Evolutionary conservation across 306 rosid species (phyloP).

Genomic region (Amphicarpaea edgeworthii): DNA sequence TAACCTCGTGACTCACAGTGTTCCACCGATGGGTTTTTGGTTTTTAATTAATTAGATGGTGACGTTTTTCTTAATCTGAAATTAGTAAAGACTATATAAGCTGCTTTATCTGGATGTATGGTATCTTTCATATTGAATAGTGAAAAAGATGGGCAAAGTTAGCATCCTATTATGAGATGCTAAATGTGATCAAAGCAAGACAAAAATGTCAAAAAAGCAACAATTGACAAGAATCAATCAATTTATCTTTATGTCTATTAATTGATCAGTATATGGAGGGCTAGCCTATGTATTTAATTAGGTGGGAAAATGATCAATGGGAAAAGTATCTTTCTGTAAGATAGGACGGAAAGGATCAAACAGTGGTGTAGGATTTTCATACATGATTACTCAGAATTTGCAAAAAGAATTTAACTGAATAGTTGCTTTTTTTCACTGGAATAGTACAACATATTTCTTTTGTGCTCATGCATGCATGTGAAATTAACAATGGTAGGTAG

Average conservation of each 20-base stretch:
- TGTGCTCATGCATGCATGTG: conserved; percentile 43
- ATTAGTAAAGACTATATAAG: conserved; percentile 23
- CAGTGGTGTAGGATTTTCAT: conserved; percentile 8
- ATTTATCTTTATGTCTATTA: conserved; percentile 35
- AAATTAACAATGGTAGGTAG: conserved; percentile 51
- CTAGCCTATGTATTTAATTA: conserved; percentile 26
- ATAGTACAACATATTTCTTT: conserved; percentile 28
- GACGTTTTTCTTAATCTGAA: conserved; percentile 29
- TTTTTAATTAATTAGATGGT: conserved; percentile 22
- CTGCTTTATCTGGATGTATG: conserved; percentile 13
- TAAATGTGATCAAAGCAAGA: conserved; percentile 43
- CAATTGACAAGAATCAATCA: not conserved
- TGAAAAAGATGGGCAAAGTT: conserved; percentile 32
- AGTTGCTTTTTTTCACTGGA: conserved; percentile 46
- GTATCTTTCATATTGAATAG: conserved; percentile 35
- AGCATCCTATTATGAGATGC: not conserved
- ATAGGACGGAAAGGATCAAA: conserved; percentile 43
- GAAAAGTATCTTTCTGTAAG: conserved; percentile 38
- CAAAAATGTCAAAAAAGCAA: conserved; percentile 44
- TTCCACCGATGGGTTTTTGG: conserved; percentile 33
- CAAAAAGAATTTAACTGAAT: conserved; percentile 1
- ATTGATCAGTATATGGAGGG: conserved; percentile 30
- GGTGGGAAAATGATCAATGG: conserved; percentile 34
- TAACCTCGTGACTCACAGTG: not conserved
- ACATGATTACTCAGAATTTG: conserved; percentile 40